Base-by-base conservation (phyloP, 768 basidiomycete genomes). In the Mycena galopus region DNA sequence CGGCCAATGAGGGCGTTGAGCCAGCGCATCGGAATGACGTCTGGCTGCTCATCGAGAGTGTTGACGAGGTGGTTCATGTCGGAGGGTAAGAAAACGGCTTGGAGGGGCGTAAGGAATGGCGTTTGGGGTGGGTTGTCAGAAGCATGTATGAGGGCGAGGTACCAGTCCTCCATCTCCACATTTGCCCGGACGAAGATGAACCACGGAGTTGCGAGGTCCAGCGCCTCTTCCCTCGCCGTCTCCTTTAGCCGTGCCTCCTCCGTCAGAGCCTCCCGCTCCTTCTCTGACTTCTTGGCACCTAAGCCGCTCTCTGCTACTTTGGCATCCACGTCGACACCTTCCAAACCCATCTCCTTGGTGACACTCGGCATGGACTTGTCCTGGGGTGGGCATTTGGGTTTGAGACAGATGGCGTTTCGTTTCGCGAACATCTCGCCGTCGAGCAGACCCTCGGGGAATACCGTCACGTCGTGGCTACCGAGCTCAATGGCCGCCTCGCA, bases 101-200 rank as follows among this genome's bases (percentile, higher is more conserved):
- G 84, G 58, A 94, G 82, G 0, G 94, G 91, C 1, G 79, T 79
- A 56, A 94, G 88, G 9, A 87, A 89, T 3, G 92, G 88, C 4
- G 88, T 88, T 67, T 91, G 88, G 0, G 91, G 81, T 32, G 92
- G 89, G 65, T 92, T 82, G 69, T 89, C 85, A 10, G 92, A 91
- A 0, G 93, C 93, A 67, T 95, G 93, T 25, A 96, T 81, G 65
- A 98, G 87, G 0, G 95, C 87, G 39, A 95, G 83, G 80, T 96
- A 96, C 95, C 96, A 99, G 82, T 99, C 97, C 82, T 99, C 98
- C 95, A 98, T 98, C 79, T 96, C 94, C 65, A 92, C 85, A 80
- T 92, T 96, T 32, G 91, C 92, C 72, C 93, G 92, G 23, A 96
- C 91, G 82, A 98, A 98, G 77, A 99, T 91, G 85, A 93, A 99